phyloP scores from a whole-genome alignment of 371 early-diverging fungal genomes.

The Mortierella sp. region DNA sequence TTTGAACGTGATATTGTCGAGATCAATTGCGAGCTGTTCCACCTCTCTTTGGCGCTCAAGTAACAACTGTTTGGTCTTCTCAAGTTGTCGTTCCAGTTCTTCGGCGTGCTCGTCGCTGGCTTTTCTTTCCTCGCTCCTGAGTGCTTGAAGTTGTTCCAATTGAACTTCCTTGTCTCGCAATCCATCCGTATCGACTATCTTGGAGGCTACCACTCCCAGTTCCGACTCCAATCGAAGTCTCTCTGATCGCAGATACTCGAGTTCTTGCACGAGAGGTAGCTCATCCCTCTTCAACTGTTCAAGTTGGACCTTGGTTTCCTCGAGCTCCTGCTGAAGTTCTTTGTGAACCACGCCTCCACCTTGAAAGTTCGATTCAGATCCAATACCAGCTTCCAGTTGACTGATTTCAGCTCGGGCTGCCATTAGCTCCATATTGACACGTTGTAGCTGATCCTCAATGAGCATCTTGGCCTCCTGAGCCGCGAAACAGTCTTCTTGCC shows the following conservation, averaged over 20 bases:
- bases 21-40: constrained; percentile 14
- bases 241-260: constrained; percentile 8
- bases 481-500: constrained; percentile 32
- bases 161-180: background rate
- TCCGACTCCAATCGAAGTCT: background rate
- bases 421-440: constrained; percentile 23
- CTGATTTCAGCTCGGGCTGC: constrained; percentile 25
- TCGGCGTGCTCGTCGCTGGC: background rate
- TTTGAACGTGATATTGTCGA: background rate
- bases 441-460: constrained; percentile 25
- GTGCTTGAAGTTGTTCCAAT: background rate
- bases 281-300: background rate
- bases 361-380: background rate
- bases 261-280: constrained; percentile 5
- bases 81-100: constrained; percentile 7
- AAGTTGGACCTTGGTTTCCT: background rate
- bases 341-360: too few relatives aligned
- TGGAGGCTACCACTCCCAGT: background rate
- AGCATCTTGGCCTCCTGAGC: constrained; percentile 39
- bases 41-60: constrained; percentile 21
- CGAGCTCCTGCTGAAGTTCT: constrained; percentile 3
- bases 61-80: constrained; percentile 1
- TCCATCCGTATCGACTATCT: background rate
- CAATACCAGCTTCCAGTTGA: constrained; percentile 7
- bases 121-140: constrained; percentile 14